Percentiles rank a stretch among this genome's conserved stretches.
These are phyloP conservation scores for Alternaria hordeiaustralica DNA, from an alignment of 2,329 filamentous ascomycete genomes.

Conservation along the genomic window DNA sequence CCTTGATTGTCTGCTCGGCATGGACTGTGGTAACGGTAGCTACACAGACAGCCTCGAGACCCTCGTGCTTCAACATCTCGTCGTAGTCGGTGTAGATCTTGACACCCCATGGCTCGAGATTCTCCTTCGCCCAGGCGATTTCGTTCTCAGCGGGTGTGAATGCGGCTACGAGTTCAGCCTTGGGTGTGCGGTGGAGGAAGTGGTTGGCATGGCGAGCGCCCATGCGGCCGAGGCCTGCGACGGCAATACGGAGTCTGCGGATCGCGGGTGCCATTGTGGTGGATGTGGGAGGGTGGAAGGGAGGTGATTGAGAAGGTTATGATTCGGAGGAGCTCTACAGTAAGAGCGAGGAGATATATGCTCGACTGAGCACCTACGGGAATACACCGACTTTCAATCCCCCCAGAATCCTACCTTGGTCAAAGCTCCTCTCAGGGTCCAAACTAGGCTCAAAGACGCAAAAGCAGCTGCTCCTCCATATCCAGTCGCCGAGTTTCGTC, in stretches of 20 bases:
- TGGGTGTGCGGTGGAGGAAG: conserved; percentile 55
- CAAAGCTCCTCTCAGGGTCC: conserved; percentile 10
- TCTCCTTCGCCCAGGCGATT: conserved; percentile 56
- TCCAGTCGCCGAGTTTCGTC: background rate
- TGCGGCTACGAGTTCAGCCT: conserved; percentile 56
- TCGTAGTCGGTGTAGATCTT: conserved; percentile 62
- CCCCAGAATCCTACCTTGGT: background rate
- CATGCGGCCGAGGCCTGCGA: conserved; percentile 59
- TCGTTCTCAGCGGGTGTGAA: conserved; percentile 54
- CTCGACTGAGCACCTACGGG: background rate
- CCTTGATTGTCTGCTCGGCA: conserved; percentile 63
- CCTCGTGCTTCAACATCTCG: conserved; percentile 63
- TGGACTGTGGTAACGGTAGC: conserved; percentile 63
- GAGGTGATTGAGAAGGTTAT: background rate
- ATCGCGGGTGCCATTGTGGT: conserved; percentile 40
- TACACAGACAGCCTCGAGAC: conserved; percentile 63
- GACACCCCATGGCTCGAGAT: conserved; percentile 60
- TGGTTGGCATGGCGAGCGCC: conserved; percentile 57
- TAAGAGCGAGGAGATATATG: background rate
- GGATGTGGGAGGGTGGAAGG: background rate
- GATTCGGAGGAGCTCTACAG: background rate
- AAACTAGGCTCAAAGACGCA: conserved; percentile 1
- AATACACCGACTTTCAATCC: conserved; percentile 1
- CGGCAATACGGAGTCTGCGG: conserved; percentile 53
- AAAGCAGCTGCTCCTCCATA: background rate